A percentile compares a stretch with the other conserved stretches of the same genome.
Conservation (phyloP, 257 asterid genomes). For the Capsicum pubescens region DNA sequence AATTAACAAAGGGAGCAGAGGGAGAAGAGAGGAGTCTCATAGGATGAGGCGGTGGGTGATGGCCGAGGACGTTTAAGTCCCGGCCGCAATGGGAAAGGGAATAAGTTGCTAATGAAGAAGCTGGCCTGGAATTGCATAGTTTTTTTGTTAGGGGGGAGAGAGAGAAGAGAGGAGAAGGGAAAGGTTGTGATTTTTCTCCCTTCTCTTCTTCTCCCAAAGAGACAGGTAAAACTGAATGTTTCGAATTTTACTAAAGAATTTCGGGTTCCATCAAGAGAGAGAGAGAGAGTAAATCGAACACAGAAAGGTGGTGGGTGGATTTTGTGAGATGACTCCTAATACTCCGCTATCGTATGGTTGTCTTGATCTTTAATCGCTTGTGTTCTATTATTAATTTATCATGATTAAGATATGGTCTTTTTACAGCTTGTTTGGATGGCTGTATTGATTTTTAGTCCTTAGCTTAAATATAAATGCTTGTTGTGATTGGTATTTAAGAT, state of each 20-base stretch:
- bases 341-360: conserved; percentile 1
- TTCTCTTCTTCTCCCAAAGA: conserved; percentile 27
- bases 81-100: conserved; percentile 33
- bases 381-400: neutral
- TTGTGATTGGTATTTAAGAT: no score
- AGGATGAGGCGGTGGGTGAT: conserved; percentile 31
- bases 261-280: neutral
- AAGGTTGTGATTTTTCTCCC: conserved; percentile 17
- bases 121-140: conserved; percentile 48
- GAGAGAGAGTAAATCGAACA: neutral
- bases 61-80: neutral
- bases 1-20: neutral
- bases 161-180: neutral
- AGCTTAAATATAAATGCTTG: no score
- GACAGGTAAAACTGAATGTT: neutral
- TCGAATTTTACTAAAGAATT: neutral
- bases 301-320: neutral
- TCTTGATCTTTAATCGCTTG: neutral
- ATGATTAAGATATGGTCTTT: neutral
- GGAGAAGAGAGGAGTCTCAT: conserved; percentile 49
- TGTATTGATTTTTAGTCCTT: no score
- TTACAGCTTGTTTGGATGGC: no score
- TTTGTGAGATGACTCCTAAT: conserved; percentile 23
- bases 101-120: neutral
- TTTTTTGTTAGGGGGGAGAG: neutral